A percentile compares a stretch with the other conserved stretches of the same genome.
phyloP scores from a whole-genome alignment of 2,329 filamentous ascomycete genomes.

The Capronia epimyces region DNA sequence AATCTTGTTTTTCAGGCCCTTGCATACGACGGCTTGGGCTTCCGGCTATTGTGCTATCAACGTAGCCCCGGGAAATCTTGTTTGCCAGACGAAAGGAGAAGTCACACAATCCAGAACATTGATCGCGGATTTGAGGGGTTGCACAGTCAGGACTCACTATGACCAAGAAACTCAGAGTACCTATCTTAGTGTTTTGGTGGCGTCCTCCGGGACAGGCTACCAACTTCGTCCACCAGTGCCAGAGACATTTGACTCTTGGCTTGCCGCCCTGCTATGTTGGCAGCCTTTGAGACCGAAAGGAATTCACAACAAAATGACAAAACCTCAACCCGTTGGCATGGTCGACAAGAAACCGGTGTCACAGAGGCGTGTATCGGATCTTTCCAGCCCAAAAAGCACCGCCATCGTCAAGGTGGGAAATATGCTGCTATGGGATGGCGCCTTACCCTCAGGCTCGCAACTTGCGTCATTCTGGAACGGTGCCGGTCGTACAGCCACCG shows the following conservation, averaged over 20 bases:
- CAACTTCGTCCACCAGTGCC: conserved; percentile 46
- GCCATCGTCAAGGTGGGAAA: conserved; percentile 94
- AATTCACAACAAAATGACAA: conserved; percentile 48
- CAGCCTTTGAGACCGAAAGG: conserved; percentile 48
- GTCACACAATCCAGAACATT: conserved; percentile 44
- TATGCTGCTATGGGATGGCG: conserved; percentile 84
- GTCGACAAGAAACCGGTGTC: conserved; percentile 40
- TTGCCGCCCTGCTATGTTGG: conserved; percentile 49
- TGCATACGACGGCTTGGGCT: conserved; percentile 42
- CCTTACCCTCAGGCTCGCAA: conserved; percentile 28
- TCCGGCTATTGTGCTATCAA: conserved; percentile 50
- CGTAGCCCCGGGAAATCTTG: conserved; percentile 46
- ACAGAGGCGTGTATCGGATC: conserved; percentile 43
- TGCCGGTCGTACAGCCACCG: conserved; percentile 46
- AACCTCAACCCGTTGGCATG: conserved; percentile 43
- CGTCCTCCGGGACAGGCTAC: conserved; percentile 44
- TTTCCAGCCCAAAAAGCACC: conserved; percentile 58
- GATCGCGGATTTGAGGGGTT: conserved; percentile 47
- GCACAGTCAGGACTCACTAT: conserved; percentile 45
- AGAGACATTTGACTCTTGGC: conserved; percentile 50
- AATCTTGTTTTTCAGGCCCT: conserved; percentile 46
- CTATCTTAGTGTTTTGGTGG: conserved; percentile 47
- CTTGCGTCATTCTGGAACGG: conserved; percentile 11
- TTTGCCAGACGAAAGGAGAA: conserved; percentile 48
- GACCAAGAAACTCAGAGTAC: conserved; percentile 43